phyloP scores from a whole-genome alignment of 1,284 basidiomycete genomes.

The Takashimella tepidaria region DNA sequence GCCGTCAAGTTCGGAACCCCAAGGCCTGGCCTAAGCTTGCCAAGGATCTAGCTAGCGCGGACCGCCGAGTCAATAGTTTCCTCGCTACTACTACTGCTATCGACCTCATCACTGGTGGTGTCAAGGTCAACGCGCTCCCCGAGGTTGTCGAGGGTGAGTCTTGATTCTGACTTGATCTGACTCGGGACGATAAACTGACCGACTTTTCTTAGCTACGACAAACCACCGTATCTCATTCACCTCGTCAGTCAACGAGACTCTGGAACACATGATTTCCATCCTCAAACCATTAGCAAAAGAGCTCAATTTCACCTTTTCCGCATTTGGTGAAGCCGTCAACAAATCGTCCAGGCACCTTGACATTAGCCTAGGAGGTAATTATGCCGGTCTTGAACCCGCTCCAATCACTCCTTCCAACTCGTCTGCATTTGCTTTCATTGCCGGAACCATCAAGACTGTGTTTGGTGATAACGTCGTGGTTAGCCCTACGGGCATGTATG shows the following conservation, averaged over 20 bases:
- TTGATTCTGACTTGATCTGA: not conserved
- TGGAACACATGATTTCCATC: conserved; percentile 42
- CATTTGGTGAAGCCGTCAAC: conserved; percentile 25
- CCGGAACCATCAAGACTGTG: conserved; percentile 45
- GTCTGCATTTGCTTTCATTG: conserved; percentile 43
- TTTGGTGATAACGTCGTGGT: conserved; percentile 48
- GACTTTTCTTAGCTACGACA: conserved; percentile 28
- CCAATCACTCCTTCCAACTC: not conserved
- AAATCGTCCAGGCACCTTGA: conserved; percentile 9
- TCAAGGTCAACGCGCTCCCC: conserved; percentile 49
- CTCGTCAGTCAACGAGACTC: conserved; percentile 47
- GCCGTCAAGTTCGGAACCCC: conserved; percentile 34
- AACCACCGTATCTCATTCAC: conserved; percentile 52
- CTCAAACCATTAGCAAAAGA: conserved; percentile 45
- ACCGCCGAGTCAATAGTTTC: conserved; percentile 38
- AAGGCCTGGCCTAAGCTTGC: conserved; percentile 48
- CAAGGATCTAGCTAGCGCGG: conserved; percentile 33
- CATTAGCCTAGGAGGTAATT: conserved; percentile 6
- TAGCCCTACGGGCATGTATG: conserved; percentile 50
- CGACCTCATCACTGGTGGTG: conserved; percentile 45
- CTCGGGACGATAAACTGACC: too few relatives aligned
- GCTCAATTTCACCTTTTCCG: conserved; percentile 43
- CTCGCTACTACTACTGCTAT: conserved; percentile 45
- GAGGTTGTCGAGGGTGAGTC: conserved; percentile 40
- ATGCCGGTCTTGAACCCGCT: conserved; percentile 1